Percentiles rank a stretch among this genome's conserved stretches.
phyloP scores from a whole-genome alignment of 1,139 yeast species.

The Hemisphaericaspora xylofermentans region DNA sequence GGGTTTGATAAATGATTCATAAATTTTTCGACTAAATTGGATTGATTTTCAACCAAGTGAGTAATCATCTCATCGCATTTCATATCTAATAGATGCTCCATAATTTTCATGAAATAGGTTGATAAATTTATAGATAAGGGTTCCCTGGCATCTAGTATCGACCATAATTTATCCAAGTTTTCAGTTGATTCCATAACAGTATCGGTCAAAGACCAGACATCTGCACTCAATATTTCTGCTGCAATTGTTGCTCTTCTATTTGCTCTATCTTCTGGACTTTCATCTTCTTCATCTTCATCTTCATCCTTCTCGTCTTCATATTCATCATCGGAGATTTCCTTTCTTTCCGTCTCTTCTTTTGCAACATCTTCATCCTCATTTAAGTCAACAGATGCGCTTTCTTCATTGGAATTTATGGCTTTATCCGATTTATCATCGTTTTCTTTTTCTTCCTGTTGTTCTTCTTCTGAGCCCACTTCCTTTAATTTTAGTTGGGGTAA shows the following conservation, averaged over 20 bases:
- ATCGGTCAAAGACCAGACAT: constrained; percentile 93
- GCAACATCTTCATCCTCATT: constrained; percentile 1
- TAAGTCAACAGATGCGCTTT: not conserved
- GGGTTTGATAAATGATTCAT: constrained; percentile 81
- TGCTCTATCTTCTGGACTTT: constrained; percentile 52
- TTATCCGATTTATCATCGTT: too few species aligned
- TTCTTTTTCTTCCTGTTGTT: constrained; percentile 2
- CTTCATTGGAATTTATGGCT: constrained; percentile 3
- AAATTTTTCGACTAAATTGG: constrained; percentile 63
- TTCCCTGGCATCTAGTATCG: constrained; percentile 56
- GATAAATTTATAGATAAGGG: constrained; percentile 75
- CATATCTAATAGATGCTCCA: constrained; percentile 89
- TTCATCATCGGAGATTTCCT: constrained; percentile 5
- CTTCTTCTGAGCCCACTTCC: constrained; percentile 10
- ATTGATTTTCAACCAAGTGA: constrained; percentile 62
- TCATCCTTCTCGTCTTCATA: constrained; percentile 17
- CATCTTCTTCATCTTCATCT: constrained; percentile 27
- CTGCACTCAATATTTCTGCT: constrained; percentile 87
- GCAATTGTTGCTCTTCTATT: constrained; percentile 81
- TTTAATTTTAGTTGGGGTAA: constrained; percentile 4
- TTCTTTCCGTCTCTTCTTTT: constrained; percentile 4
- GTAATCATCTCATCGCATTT: constrained; percentile 81
- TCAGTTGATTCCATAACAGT: constrained; percentile 77
- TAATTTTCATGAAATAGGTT: constrained; percentile 89
- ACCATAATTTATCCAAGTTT: constrained; percentile 74